Evolutionary conservation across 129 eudicot genomes (phyloP).

Genomic region (Calendula officinalis): DNA sequence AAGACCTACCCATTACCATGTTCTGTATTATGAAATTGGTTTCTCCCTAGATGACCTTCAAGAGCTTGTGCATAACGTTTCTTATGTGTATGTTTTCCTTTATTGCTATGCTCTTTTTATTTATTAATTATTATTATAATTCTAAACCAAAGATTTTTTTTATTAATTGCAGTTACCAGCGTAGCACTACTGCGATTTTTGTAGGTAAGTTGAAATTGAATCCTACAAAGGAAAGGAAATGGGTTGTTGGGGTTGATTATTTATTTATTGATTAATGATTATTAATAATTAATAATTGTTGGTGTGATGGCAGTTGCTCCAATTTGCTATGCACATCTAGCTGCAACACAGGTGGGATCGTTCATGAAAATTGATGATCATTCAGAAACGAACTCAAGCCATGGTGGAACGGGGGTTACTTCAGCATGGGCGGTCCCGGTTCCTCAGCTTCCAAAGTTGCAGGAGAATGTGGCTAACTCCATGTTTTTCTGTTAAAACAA

Average conservation of each 20-base stretch:
- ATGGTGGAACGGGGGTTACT: constrained; percentile 37
- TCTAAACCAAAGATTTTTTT: background rate
- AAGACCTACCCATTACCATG: constrained; percentile 77
- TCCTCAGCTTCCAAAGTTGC: constrained; percentile 57
- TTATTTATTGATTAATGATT: background rate
- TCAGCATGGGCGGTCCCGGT: constrained; percentile 38
- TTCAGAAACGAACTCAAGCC: constrained; percentile 55
- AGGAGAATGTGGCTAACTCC: constrained; percentile 49
- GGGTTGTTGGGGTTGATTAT: background rate
- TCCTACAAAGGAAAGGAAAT: too few relatives aligned
- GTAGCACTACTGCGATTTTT: constrained; percentile 80
- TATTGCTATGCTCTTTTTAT: background rate
- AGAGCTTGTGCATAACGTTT: too few relatives aligned
- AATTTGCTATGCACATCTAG: constrained; percentile 64
- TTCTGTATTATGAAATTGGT: too few relatives aligned
- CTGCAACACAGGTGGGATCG: constrained; percentile 56
- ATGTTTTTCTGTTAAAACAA: constrained; percentile 55
- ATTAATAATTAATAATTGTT: too few relatives aligned
- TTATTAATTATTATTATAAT: background rate
- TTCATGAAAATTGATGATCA: constrained; percentile 58
- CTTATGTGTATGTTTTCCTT: constrained; percentile 58
- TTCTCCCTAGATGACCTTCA: too few relatives aligned
- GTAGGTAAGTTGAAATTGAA: constrained; percentile 36
- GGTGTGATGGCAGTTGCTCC: constrained; percentile 48
- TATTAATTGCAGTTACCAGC: constrained; percentile 50